Evolutionary conservation across 192 early-diverging fungal species (phyloP), one percentile per base, ranked within the genome.

Genomic region (Jimgerdemannia lactiflua): DNA sequence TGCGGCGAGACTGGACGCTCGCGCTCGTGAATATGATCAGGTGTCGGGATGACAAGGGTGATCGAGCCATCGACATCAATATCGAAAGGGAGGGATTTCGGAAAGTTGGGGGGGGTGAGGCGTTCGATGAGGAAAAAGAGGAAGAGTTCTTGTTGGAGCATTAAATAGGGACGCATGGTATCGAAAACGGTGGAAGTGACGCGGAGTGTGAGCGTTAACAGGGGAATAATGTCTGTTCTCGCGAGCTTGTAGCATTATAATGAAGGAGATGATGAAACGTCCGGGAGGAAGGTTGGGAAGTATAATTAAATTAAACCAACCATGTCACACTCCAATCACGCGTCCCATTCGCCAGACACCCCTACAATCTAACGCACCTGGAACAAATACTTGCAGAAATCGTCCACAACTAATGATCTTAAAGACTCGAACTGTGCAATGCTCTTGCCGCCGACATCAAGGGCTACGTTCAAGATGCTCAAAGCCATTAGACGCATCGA

Each of bases 401-500:
- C 94, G 59, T 96, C 94, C 4, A 91, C 83, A 0, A 96, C 91
- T 59, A 97, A 77, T 11, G 90, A 86, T 59, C 90, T 86, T 65
- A 94, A 80, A 3, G 79, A 66, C n/a, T 86, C 84, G 70, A 89
- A 88, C 14, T 77, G 84, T 4, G 90, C 87, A 65, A 99, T 91
- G 7, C 91, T 93, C 40, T 75, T 75, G 65, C 97, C 96, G 3
- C 92, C 95, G 4, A 92, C 89, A 79, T 98, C 96, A 73, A 99
- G 85, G 1, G 92, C 96, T 1, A 91, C 88, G 77, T 93, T 90
- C 72, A 98, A 83, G 40, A 98, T 91, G n/a, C 91, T 89, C 20
- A 99, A 85, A 14, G 97, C 94, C 83, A 98, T 88, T 44, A 96
- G 81, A 14, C 98, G 87, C 89, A 98, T 93, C 0, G 95, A 92